phyloP scores from a whole-genome alignment of 2,329 filamentous ascomycete genomes.

The Xylaria sp. region DNA sequence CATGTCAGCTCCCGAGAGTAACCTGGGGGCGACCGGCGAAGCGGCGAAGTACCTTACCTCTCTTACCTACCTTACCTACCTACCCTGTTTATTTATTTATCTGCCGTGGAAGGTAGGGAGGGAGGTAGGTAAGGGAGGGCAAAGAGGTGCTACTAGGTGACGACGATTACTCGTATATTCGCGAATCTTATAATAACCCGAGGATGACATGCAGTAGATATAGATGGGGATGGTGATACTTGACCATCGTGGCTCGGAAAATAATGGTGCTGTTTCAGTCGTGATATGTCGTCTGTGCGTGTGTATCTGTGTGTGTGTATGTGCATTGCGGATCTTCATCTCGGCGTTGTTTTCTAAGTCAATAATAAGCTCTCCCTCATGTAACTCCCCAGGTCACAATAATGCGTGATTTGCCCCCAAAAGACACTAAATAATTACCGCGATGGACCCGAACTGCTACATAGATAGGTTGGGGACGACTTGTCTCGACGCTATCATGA shows the following conservation, averaged over 20 bases:
- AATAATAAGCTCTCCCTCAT: background rate
- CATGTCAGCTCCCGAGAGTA: slow-evolving; percentile 12
- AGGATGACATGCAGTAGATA: background rate
- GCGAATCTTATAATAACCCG: background rate
- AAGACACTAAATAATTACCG: slow-evolving; percentile 18
- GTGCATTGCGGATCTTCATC: slow-evolving; percentile 16
- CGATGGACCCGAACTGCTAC: slow-evolving; percentile 16
- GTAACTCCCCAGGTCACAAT: slow-evolving; percentile 10
- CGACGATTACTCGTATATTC: too few species aligned
- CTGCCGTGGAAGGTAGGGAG: background rate
- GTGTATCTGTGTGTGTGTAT: too few species aligned
- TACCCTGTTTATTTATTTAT: slow-evolving; percentile 32
- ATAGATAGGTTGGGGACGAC: background rate
- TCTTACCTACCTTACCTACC: too few species aligned
- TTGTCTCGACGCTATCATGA: slow-evolving; percentile 4
- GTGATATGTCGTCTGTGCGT: background rate
- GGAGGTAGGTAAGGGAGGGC: too few species aligned
- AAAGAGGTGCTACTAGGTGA: background rate
- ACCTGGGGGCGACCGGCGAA: slow-evolving; percentile 24
- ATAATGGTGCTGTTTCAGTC: background rate
- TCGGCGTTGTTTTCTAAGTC: background rate
- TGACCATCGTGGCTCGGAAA: background rate
- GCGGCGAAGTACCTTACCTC: background rate
- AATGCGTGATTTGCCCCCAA: slow-evolving; percentile 16
- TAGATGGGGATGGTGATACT: background rate